A percentile compares a stretch with the other conserved stretches of the same genome.
These are phyloP conservation scores for Scedosporium boydii DNA, from an alignment of 2,329 filamentous ascomycete species.

Conservation along the genomic window DNA sequence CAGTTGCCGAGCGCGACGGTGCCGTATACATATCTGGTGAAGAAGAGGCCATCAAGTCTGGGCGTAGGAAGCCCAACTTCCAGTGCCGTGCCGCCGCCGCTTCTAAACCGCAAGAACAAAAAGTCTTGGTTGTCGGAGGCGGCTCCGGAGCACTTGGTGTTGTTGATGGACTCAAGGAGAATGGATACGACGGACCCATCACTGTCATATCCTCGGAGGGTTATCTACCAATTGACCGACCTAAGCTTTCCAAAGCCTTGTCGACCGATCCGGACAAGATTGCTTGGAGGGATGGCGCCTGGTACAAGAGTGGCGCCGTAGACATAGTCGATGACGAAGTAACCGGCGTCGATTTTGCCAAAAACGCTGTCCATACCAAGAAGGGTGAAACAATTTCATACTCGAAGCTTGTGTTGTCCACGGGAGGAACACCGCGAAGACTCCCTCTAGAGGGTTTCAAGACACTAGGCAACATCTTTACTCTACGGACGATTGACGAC, in stretches of 20 bases:
- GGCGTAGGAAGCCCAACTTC: conserved; percentile 63
- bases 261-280: conserved; percentile 73
- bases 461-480: conserved; percentile 77
- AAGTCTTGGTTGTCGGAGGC: conserved; percentile 78
- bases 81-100: conserved; percentile 49
- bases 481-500: conserved; percentile 68
- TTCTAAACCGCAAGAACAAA: conserved; percentile 39
- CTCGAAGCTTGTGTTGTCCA: conserved; percentile 82
- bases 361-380: conserved; percentile 65
- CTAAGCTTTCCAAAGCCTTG: conserved; percentile 91
- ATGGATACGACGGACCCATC: conserved; percentile 70
- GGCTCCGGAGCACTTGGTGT: conserved; percentile 77
- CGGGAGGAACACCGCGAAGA: conserved; percentile 66
- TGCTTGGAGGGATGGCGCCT: conserved; percentile 65
- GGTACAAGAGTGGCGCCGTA: conserved; percentile 57
- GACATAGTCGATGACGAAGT: conserved; percentile 56
- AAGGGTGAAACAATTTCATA: conserved; percentile 64
- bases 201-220: conserved; percentile 79
- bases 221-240: conserved; percentile 81
- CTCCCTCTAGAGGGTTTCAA: conserved; percentile 82
- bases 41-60: conserved; percentile 66
- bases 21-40: conserved; percentile 78
- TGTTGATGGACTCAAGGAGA: conserved; percentile 72
- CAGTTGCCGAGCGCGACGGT: conserved; percentile 70
- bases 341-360: conserved; percentile 64